Percentiles rank a stretch among this genome's conserved stretches.
These are phyloP conservation scores for Termitomyces sp. DNA, from an alignment of 768 basidiomycete genomes.

Conservation along the genomic window DNA sequence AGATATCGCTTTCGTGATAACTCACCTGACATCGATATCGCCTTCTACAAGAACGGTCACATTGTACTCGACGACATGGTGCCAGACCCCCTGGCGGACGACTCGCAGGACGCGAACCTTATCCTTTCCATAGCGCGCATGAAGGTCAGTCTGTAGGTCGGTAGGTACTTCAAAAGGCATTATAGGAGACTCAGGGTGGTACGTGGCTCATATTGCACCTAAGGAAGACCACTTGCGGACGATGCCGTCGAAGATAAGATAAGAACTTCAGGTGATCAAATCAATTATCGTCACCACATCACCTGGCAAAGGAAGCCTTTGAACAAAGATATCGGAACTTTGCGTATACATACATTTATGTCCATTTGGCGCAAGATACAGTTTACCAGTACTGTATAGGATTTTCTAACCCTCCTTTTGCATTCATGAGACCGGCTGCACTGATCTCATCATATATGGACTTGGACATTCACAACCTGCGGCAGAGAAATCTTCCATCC, in stretches of 20 bases:
- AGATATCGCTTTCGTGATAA: background rate
- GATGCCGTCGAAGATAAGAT: background rate
- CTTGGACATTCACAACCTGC: background rate
- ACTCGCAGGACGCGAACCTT: slow-evolving; percentile 83
- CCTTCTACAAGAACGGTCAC: slow-evolving; percentile 81
- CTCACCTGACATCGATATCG: slow-evolving; percentile 69
- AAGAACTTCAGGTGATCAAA: background rate
- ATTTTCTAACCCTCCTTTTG: background rate
- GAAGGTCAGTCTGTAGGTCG: slow-evolving; percentile 5
- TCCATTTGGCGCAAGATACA: too few species aligned
- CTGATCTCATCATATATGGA: background rate
- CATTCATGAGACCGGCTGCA: background rate
- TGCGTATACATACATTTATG: too few species aligned
- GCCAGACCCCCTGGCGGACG: slow-evolving; percentile 62
- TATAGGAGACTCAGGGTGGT: background rate
- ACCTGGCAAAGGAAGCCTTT: too few species aligned
- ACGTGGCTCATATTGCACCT: background rate
- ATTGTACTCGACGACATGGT: slow-evolving; percentile 81
- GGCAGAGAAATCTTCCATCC: background rate
- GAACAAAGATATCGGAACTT: too few species aligned
- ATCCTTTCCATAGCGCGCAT: slow-evolving; percentile 83
- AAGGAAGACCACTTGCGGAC: background rate
- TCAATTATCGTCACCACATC: too few species aligned
- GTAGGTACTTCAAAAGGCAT: slow-evolving; percentile 2
- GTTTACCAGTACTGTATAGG: background rate